Evolutionary conservation across 129 eudicot genomes (phyloP), one percentile per base, ranked within the genome.

Genomic region (Escallonia herrerae): DNA sequence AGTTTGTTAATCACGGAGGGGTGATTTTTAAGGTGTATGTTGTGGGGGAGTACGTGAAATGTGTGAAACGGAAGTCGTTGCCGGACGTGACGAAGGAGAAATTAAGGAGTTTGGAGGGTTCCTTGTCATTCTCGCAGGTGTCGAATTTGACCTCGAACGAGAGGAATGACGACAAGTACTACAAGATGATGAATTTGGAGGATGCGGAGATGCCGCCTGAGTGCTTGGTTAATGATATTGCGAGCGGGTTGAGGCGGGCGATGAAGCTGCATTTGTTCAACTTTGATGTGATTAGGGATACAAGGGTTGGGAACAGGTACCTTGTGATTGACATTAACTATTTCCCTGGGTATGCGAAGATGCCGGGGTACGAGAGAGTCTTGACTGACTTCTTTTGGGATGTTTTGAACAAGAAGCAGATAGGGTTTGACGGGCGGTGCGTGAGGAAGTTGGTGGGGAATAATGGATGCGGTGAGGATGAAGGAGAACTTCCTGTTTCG

Each of bases 11-110:
- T 56, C 97, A 90, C 41, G 97, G 95, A 0, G 97, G 91, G 8
- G 90, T 90, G n/a, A 83, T 90, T 2, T 90, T 83, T 43, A 90
- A 86, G 78, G 97, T 86, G 58, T 90, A 90, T 57, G 97, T 90
- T 43, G 95, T 81, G 4, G 95, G 95, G 6, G 84, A 86, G 69
- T 73, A 77, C 54, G 95, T 90, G 54, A 83, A 77, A 55, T 90
- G 97, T 63, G 88, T 86, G 75, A 86, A 84, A 72, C 71, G 95
- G 80, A 90, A 90, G 75, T 90, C 95, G 0, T 62, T 90, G 63
- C 95, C 95, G 47, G 97, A 90, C 59, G 82, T 90, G 2, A 50
- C 65, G 11, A 89, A 83, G 70, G 91, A 84, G 74, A 86, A 81
- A 44, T 53, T 86, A 68, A 79, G 66, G 72, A 64, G 74, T 63